phyloP scores from a whole-genome alignment of 2,329 filamentous ascomycete genomes.

The Elsinoe arachidis region DNA sequence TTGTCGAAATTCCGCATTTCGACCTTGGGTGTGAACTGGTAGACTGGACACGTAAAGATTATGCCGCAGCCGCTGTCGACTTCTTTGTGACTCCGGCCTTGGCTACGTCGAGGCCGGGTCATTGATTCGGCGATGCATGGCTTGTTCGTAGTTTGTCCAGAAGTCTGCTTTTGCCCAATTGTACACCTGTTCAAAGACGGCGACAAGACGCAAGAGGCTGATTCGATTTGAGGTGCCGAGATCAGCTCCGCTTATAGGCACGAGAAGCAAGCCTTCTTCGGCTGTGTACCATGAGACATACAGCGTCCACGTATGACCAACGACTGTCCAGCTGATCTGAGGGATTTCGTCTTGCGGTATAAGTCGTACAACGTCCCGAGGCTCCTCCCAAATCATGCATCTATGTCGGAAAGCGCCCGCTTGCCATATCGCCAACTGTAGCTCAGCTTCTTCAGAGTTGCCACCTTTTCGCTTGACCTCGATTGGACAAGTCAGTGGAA shows the following conservation, averaged over 20 bases:
- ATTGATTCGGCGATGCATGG: not conserved
- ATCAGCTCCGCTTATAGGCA: not conserved
- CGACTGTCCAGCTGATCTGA: not conserved
- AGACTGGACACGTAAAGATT: too few relatives aligned
- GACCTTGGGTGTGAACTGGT: too few relatives aligned
- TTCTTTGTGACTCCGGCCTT: too few relatives aligned
- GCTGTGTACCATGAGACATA: not conserved
- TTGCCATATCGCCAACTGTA: conserved; percentile 4
- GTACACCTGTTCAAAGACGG: not conserved
- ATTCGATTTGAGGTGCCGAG: not conserved
- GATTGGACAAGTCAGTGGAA: not conserved
- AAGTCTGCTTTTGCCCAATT: not conserved
- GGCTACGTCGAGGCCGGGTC: too few relatives aligned
- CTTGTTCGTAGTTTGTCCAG: not conserved
- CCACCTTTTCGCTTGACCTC: conserved; percentile 4
- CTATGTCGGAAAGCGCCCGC: not conserved
- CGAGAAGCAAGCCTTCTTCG: not conserved
- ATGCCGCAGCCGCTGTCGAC: too few relatives aligned
- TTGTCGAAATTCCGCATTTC: too few relatives aligned
- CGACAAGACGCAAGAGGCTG: not conserved
- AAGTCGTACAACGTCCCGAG: not conserved
- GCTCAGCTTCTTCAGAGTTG: conserved; percentile 2
- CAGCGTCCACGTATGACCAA: not conserved
- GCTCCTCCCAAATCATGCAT: not conserved
- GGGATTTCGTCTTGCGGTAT: too few relatives aligned